A percentile compares a stretch with the other conserved stretches of the same genome.
These are phyloP conservation scores for Coemansia sp. DNA, from an alignment of 192 early-diverging fungal genomes.

Conservation along the genomic window DNA sequence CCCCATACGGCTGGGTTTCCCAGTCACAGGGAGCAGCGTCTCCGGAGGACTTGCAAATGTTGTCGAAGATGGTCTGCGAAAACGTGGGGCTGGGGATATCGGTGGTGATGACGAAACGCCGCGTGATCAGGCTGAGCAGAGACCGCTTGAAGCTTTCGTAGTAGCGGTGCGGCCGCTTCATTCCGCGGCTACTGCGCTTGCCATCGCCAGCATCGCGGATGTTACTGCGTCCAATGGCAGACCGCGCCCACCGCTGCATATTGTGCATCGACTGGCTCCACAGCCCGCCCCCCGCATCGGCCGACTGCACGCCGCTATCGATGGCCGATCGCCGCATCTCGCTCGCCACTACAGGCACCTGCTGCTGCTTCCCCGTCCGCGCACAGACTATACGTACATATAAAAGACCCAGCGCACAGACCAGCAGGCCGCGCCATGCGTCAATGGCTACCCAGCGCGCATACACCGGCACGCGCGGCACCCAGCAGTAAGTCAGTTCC, in stretches of 20 bases:
- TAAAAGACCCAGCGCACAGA: slow-evolving; percentile 11
- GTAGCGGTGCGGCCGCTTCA: slow-evolving; percentile 16
- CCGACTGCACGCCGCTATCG: slow-evolving; percentile 20
- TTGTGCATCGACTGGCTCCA: slow-evolving; percentile 49
- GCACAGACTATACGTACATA: slow-evolving; percentile 14
- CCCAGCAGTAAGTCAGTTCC: slow-evolving; percentile 52
- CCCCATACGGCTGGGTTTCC: neutral
- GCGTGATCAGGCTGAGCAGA: slow-evolving; percentile 23
- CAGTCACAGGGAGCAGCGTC: no score
- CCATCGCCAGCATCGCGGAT: neutral
- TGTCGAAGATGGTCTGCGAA: slow-evolving; percentile 36
- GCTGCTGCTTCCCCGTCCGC: neutral
- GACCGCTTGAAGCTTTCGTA: slow-evolving; percentile 44
- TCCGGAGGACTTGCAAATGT: slow-evolving; percentile 14
- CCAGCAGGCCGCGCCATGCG: slow-evolving; percentile 29
- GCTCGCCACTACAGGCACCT: no score
- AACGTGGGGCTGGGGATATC: slow-evolving; percentile 51
- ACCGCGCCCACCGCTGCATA: slow-evolving; percentile 39
- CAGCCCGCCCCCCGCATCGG: slow-evolving; percentile 11
- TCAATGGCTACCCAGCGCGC: slow-evolving; percentile 52
- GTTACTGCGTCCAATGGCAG: slow-evolving; percentile 25
- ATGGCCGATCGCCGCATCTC: slow-evolving; percentile 14
- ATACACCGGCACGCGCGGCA: slow-evolving; percentile 43
- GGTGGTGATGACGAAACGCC: slow-evolving; percentile 42
- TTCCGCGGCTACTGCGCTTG: neutral